phyloP scores from a whole-genome alignment of 2,329 filamentous ascomycete species.

The Arthrobotrys sphaeroides region DNA sequence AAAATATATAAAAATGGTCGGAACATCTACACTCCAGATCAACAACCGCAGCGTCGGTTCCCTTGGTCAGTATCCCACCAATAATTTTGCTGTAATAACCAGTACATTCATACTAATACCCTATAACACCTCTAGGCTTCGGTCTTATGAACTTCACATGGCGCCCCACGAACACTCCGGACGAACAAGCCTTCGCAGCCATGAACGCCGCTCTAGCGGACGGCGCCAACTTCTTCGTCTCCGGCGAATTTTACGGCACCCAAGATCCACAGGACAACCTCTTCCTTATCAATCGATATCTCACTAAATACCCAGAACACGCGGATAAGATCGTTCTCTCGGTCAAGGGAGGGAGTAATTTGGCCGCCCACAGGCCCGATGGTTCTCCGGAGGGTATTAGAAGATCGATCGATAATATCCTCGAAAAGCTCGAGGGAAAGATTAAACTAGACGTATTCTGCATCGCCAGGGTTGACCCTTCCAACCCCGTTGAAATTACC shows the following conservation, averaged over 20 bases:
- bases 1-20: slow-evolving; percentile 9
- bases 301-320: slow-evolving; percentile 71
- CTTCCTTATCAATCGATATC: slow-evolving; percentile 71
- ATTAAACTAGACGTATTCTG: slow-evolving; percentile 72
- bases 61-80: slow-evolving; percentile 37
- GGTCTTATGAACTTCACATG: slow-evolving; percentile 59
- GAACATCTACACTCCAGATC: slow-evolving; percentile 11
- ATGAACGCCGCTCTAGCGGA: slow-evolving; percentile 65
- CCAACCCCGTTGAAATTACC: slow-evolving; percentile 63
- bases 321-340: slow-evolving; percentile 70
- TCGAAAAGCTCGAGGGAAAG: slow-evolving; percentile 65
- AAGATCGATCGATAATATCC: slow-evolving; percentile 69
- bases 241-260: slow-evolving; percentile 72
- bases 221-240: slow-evolving; percentile 70
- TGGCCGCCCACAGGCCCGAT: slow-evolving; percentile 62
- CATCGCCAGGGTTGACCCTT: slow-evolving; percentile 68
- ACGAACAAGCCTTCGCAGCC: slow-evolving; percentile 67
- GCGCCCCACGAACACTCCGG: slow-evolving; percentile 59
- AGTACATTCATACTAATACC: not conserved
- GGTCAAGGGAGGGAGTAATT: slow-evolving; percentile 69
- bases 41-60: slow-evolving; percentile 23
- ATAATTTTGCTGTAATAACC: too few relatives aligned
- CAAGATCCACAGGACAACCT: slow-evolving; percentile 68
- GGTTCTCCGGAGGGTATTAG: slow-evolving; percentile 68
- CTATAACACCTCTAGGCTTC: slow-evolving; percentile 25